Evolutionary conservation across 345 rosid genomes (phyloP), one percentile per base, ranked within the genome.

Genomic region (Hevea brasiliensis): DNA sequence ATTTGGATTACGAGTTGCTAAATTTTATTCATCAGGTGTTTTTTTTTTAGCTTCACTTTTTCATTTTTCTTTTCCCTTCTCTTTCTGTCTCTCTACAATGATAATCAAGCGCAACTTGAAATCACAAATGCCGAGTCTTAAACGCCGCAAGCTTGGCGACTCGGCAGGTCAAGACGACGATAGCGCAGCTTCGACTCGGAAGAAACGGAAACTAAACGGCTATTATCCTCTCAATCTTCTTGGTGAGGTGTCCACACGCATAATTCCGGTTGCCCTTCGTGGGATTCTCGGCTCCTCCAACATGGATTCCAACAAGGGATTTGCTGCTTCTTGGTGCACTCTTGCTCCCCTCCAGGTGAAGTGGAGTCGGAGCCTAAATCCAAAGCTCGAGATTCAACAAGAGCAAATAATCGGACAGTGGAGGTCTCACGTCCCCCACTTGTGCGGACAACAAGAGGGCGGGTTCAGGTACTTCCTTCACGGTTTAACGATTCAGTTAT

Each of bases 391-490:
- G 88, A 82, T 71, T 84, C 83, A 12, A 61, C 71, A 57, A 83
- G 67, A 70, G 83, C 65, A 32, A 80, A 66, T 61, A 85, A 80
- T 59, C 76, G 48, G n/a, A 61, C 79, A 11, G 85, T 55, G 53
- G 92, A 84, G 76, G 88, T 80, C 81, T 73, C 98, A 0, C 88
- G 97, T 24, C 98, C 99, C 2, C 93, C 99, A n/a, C 84, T 96
- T 20, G 97, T 91, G 62, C 88, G 97, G 81, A 96, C 99, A 3
- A 90, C 98, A 1, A 85, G 99, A 37, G 99, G 99, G 40, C 77
- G 97, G 64, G 97, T 93, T 73, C 99, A 93, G 91, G 98, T 91
- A 79, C 92, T 96, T 75, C 99, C 98, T 83, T 91, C 98, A 4
- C 86, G 98, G 85, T 96, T 96, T 79, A 96, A 96, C 61, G 99